Percentiles rank a stretch among this genome's conserved stretches.
These are phyloP conservation scores for Davidsoniella eucalypti DNA, from an alignment of 2,329 filamentous ascomycete species.

Conservation along the genomic window DNA sequence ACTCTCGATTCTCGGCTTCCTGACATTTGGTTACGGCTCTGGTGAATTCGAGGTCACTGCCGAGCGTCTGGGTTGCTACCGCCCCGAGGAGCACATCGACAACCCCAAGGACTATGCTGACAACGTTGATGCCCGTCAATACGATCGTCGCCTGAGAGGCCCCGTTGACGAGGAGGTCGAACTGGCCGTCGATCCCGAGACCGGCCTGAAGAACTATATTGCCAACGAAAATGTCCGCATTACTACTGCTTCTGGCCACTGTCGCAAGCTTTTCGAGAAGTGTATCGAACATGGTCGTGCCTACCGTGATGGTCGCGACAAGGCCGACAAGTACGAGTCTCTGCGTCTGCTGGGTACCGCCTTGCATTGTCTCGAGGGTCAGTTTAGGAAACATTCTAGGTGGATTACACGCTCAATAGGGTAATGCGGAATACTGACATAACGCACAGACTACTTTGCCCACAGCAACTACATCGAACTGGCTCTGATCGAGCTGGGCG, in stretches of 20 bases:
- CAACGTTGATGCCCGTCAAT: constrained; percentile 68
- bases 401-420: not conserved
- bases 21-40: constrained; percentile 78
- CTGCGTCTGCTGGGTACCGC: constrained; percentile 75
- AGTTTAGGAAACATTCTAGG: constrained; percentile 12
- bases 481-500: constrained; percentile 72
- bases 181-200: constrained; percentile 57
- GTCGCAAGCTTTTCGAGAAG: constrained; percentile 54
- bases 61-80: constrained; percentile 64
- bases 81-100: constrained; percentile 58
- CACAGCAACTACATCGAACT: constrained; percentile 91
- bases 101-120: constrained; percentile 83
- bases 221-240: constrained; percentile 66
- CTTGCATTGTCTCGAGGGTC: constrained; percentile 71
- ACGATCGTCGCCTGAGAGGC: constrained; percentile 64
- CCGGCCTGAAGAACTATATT: constrained; percentile 87
- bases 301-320: constrained; percentile 41
- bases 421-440: not conserved
- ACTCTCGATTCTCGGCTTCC: constrained; percentile 76
- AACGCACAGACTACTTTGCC: constrained; percentile 56
- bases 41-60: constrained; percentile 72
- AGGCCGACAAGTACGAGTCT: constrained; percentile 70
- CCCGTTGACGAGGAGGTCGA: constrained; percentile 66
- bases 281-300: constrained; percentile 67
- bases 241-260: constrained; percentile 64